Percentiles rank a stretch among this genome's conserved stretches.
Evolutionary conservation across 768 basidiomycete genomes (phyloP).

Genomic region (Pleurotus eryngii): DNA sequence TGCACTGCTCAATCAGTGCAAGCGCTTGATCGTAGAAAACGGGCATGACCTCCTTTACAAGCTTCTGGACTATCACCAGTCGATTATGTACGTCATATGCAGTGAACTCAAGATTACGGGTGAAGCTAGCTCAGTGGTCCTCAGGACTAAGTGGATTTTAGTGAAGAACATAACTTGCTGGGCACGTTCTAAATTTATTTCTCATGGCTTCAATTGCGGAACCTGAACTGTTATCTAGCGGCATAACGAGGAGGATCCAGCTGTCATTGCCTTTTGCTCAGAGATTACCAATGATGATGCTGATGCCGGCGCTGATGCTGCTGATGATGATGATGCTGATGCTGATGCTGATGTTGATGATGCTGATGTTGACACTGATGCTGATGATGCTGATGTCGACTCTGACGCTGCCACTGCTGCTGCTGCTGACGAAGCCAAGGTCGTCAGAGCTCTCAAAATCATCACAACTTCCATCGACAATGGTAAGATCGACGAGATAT

Average conservation of each 20-base stretch:
- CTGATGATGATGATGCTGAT: too few species aligned
- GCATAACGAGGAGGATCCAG: neutral
- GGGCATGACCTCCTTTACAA: neutral
- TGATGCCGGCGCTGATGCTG: neutral
- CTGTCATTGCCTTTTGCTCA: neutral
- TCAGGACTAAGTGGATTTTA: constrained; percentile 21
- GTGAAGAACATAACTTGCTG: constrained; percentile 17
- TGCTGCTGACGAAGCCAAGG: neutral
- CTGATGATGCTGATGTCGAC: too few species aligned
- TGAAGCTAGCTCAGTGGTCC: constrained; percentile 7
- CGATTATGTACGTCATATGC: constrained; percentile 21
- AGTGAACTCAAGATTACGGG: constrained; percentile 15
- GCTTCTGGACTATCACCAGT: constrained; percentile 12
- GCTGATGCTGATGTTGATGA: neutral
- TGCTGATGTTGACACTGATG: neutral
- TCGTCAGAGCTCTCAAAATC: neutral
- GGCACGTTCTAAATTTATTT: constrained; percentile 12
- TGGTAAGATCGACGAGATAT: too few species aligned
- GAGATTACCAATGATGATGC: neutral
- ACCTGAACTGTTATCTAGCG: neutral
- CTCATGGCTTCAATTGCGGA: neutral
- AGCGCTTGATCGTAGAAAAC: neutral
- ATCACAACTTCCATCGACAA: neutral
- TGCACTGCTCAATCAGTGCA: neutral
- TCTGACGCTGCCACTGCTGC: too few species aligned